Evolutionary conservation across 2,329 filamentous ascomycete genomes (phyloP).

Genomic region (Xylaria arbuscula): DNA sequence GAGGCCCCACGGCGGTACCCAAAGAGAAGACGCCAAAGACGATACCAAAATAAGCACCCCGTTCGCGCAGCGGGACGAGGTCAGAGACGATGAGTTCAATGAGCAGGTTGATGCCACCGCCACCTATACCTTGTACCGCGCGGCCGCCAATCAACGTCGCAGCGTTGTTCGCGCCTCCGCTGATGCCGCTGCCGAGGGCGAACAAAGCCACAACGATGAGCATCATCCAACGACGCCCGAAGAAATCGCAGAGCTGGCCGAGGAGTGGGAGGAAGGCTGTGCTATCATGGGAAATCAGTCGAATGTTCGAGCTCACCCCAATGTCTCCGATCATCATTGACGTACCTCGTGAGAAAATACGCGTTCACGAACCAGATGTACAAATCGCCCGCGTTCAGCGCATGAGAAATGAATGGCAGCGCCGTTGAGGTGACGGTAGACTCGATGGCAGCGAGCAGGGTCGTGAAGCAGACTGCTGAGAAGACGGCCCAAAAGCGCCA

Average conservation of each 20-base stretch:
- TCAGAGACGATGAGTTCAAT: not conserved
- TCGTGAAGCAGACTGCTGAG: not conserved
- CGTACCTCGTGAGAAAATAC: not conserved
- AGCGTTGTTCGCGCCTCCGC: not conserved
- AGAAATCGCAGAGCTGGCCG: not conserved
- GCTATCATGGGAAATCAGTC: not conserved
- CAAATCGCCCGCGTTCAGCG: not conserved
- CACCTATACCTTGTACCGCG: not conserved
- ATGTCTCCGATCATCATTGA: not conserved
- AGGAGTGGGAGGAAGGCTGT: not conserved
- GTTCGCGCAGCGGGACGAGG: not conserved
- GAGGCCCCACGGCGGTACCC: not conserved
- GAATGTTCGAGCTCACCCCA: not conserved
- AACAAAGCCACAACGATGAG: not conserved
- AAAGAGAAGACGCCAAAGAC: not conserved
- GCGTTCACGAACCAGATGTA: constrained; percentile 1
- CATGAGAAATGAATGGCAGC: not conserved
- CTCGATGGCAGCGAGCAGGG: not conserved
- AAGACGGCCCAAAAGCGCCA: not conserved
- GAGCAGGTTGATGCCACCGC: not conserved
- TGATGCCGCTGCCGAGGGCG: not conserved
- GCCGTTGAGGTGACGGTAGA: not conserved
- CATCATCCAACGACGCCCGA: not conserved
- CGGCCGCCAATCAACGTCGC: not conserved
- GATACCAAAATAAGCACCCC: not conserved